Evolutionary conservation across 1,284 basidiomycete genomes (phyloP), one percentile per base, ranked within the genome.

Genomic region (Sanghuangporus baumii): DNA sequence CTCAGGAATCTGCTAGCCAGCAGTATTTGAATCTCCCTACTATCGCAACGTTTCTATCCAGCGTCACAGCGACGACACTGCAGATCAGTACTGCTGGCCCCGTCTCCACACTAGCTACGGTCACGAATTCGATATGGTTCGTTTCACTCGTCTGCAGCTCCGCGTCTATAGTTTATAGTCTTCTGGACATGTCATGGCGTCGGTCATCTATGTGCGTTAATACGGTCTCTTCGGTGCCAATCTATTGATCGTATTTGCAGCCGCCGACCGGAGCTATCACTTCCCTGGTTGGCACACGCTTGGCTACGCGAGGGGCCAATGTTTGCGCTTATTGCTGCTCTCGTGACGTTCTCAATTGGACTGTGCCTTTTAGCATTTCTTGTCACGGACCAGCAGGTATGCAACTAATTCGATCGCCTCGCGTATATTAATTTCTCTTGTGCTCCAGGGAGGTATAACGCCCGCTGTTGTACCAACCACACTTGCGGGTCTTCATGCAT

Each of bases 351-450:
- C 18, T 36, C 57, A 8, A 47, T 58, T 26, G 38, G 43, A 20
- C 18, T 58, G 18, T 58, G 57, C 40, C 26, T 46, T 46, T n/a
- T 58, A 7, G 43, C 57, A 46, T 58, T 56, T n/a, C 55, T 38
- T 38, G 26, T 41, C 12, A 36, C 36, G 16, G 20, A 23, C 2
- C 55, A 56, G 36, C 55, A 56, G 36, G 55, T 56, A 41, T 20
- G 52, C 16, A 37, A 26, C 7, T 5, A 26, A 11, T 31, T 3
- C 26, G 9, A 20, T 14, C 12, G n/a, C 31, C n/a, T 34, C 31
- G 14, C 52, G 11, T 36, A n/a, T 18, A 6, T 3, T 55, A 36
- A 55, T 40, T 55, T 36, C 9, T 20, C 12, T 20, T 34, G 1
- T 6, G n/a, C 12, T 34, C 26, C 43, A 58, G 43, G 43, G 43